phyloP scores from a whole-genome alignment of 2,329 filamentous ascomycete genomes.

The Neofusicoccum cordaticola region DNA sequence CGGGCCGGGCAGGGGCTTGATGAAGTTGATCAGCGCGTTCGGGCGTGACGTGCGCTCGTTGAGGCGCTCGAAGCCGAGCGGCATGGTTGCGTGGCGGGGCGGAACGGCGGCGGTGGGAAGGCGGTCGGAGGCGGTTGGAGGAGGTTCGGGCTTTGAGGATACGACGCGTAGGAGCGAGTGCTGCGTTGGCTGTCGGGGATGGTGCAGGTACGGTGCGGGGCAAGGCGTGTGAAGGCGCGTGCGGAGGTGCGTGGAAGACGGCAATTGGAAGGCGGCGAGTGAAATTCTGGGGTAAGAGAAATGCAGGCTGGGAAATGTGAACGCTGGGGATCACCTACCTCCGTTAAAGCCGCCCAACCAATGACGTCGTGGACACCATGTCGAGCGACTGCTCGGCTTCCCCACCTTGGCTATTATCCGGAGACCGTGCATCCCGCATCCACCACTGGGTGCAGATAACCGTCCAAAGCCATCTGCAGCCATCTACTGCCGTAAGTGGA shows the following conservation, averaged over 20 bases:
- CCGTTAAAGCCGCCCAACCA: not conserved
- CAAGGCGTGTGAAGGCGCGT: not conserved
- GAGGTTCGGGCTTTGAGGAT: not conserved
- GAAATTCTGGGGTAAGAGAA: not conserved
- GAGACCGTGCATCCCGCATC: not conserved
- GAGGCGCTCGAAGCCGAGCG: constrained; percentile 72
- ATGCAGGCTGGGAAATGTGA: not conserved
- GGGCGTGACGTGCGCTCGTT: constrained; percentile 73
- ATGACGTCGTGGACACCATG: not conserved
- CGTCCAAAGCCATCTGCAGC: not conserved
- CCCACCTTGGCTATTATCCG: not conserved
- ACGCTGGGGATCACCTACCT: not conserved
- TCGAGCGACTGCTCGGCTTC: not conserved
- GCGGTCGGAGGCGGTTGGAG: not conserved
- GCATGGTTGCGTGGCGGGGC: constrained; percentile 53
- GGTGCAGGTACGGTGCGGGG: not conserved
- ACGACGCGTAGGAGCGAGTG: not conserved
- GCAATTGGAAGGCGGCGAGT: not conserved
- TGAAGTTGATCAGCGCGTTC: constrained; percentile 78
- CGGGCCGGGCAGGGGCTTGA: constrained; percentile 70
- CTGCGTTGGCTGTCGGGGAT: not conserved
- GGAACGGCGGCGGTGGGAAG: not conserved
- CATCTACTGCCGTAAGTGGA: too few species aligned
- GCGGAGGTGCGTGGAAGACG: not conserved
- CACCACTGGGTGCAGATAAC: not conserved